These are phyloP conservation scores for Dendrobium chrysotoxum DNA, from an alignment of 106 monocot species.

Conservation along the genomic window DNA sequence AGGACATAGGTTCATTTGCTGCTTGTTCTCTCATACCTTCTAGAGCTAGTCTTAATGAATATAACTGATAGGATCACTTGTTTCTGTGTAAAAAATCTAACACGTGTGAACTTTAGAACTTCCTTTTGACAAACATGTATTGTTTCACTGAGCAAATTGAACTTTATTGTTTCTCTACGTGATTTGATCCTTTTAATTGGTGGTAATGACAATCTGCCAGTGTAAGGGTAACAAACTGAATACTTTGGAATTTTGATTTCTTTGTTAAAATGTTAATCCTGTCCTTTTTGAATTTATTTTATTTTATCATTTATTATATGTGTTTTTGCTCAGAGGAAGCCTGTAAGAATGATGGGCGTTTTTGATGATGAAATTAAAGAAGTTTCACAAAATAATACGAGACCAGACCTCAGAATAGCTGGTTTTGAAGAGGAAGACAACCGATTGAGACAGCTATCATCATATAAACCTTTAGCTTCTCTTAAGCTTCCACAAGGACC, in stretches of 20 bases:
- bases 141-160: no score
- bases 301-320: background rate
- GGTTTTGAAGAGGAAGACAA: conserved; percentile 97
- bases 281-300: background rate
- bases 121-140: no score
- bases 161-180: no score
- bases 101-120: no score
- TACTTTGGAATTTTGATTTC: background rate
- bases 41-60: no score
- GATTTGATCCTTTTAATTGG: no score
- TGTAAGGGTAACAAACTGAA: background rate
- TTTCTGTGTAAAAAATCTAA: no score
- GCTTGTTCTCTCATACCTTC: no score
- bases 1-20: no score
- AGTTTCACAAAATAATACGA: conserved; percentile 58
- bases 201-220: no score
- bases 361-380: conserved; percentile 76
- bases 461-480: conserved; percentile 18
- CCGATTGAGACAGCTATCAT: conserved; percentile 44
- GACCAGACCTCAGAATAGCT: conserved; percentile 56
- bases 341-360: conserved; percentile 94
- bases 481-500: conserved; percentile 74
- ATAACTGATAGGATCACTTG: no score
- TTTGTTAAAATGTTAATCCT: background rate
- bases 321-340: conserved; percentile 51